phyloP scores from a whole-genome alignment of 306 rosid species.

The Parietaria judaica region DNA sequence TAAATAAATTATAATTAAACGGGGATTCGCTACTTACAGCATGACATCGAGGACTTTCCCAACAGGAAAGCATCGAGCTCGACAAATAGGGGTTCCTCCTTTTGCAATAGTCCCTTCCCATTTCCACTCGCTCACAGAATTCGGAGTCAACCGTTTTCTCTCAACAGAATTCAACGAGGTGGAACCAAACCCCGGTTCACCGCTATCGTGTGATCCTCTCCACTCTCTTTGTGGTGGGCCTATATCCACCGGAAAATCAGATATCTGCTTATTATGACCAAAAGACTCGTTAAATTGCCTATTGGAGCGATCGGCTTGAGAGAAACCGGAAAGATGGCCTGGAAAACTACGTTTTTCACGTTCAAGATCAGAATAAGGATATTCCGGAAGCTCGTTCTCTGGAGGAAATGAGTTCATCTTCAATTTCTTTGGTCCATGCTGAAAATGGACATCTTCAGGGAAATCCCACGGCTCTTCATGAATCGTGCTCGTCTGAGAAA shows the following conservation, averaged over 20 bases:
- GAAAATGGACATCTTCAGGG: conserved; percentile 44
- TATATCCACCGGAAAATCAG: conserved; percentile 39
- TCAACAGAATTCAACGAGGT: conserved; percentile 36
- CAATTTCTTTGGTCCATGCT: conserved; percentile 55
- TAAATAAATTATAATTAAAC: no score
- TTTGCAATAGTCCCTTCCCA: conserved; percentile 99
- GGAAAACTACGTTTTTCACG: conserved; percentile 51
- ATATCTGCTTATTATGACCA: conserved; percentile 46
- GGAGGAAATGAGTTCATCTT: conserved; percentile 46
- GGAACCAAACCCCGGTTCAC: conserved; percentile 45
- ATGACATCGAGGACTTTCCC: conserved; percentile 71
- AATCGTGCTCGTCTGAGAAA: conserved; percentile 36
- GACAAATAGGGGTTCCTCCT: conserved; percentile 95
- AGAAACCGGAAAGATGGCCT: conserved; percentile 29
- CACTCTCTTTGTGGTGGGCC: conserved; percentile 39
- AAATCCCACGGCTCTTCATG: conserved; percentile 62
- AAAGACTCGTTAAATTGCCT: conserved; percentile 47
- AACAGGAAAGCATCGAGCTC: conserved; percentile 97
- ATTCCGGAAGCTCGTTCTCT: conserved; percentile 79
- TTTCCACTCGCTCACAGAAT: conserved; percentile 76
- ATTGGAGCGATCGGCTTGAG: conserved; percentile 39
- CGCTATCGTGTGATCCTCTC: conserved; percentile 56
- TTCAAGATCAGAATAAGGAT: conserved; percentile 51
- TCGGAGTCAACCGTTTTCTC: conserved; percentile 59
- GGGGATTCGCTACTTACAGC: conserved; percentile 51